phyloP scores from a whole-genome alignment of 139 green algal genomes.

The Micractinium conductrix region DNA sequence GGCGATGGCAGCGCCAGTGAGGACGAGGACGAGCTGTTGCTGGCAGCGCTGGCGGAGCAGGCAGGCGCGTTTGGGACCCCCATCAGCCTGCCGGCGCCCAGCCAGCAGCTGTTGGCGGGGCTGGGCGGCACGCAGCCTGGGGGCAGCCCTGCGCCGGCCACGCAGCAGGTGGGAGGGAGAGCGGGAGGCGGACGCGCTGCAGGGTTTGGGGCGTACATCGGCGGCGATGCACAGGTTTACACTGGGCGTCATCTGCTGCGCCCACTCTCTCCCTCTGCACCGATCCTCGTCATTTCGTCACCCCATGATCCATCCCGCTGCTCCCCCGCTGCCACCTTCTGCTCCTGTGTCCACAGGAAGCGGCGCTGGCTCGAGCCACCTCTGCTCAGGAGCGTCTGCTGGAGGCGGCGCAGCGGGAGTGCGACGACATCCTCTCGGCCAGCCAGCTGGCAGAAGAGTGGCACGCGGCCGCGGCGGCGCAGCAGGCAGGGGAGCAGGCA shows the following conservation, averaged over 20 bases:
- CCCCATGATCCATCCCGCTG: too few species aligned
- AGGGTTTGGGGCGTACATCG: neutral
- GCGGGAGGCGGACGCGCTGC: neutral
- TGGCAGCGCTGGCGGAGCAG: slow-evolving; percentile 47
- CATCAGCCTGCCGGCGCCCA: neutral
- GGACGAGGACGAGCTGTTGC: slow-evolving; percentile 41
- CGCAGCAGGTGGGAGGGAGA: neutral
- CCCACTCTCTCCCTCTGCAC: neutral
- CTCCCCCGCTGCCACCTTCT: neutral
- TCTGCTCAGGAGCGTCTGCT: neutral
- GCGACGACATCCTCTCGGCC: slow-evolving; percentile 38
- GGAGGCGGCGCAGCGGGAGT: slow-evolving; percentile 21
- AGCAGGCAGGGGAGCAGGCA: slow-evolving; percentile 27
- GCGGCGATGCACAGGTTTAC: neutral
- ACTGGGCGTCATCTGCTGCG: neutral
- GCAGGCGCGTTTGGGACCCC: slow-evolving; percentile 31
- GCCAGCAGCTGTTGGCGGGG: slow-evolving; percentile 23
- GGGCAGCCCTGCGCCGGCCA: neutral
- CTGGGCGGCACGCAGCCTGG: neutral
- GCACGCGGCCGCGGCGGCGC: too few species aligned
- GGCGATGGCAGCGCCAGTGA: slow-evolving; percentile 28
- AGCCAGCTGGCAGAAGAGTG: slow-evolving; percentile 8
- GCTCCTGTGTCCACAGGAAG: slow-evolving; percentile 3
- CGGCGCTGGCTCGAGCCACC: neutral
- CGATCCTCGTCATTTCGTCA: too few species aligned